Percentiles rank a stretch among this genome's conserved stretches.
Conservation (phyloP, 176 grass and related monocot species). For the Dactylis glomerata region DNA sequence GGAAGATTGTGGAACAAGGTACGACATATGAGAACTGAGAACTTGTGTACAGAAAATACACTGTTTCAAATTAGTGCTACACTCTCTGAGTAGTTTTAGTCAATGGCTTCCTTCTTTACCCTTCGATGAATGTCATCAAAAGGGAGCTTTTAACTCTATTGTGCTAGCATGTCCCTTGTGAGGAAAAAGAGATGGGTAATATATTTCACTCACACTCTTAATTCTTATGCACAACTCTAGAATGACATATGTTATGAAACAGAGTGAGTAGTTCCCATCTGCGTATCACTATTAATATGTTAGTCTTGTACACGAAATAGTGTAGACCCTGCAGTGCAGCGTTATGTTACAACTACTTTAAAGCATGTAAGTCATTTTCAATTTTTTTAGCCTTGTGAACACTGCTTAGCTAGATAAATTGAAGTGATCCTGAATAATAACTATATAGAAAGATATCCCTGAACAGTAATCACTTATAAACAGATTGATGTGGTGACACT, state of each 20-base stretch:
- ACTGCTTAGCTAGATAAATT: neutral
- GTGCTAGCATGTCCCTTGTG: neutral
- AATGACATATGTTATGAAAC: neutral
- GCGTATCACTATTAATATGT: neutral
- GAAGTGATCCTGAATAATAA: neutral
- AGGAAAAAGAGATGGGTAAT: neutral
- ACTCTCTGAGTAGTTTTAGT: neutral
- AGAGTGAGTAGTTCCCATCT: neutral
- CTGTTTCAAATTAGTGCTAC: neutral
- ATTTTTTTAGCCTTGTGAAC: neutral
- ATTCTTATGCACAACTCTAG: neutral
- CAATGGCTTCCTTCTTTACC: neutral
- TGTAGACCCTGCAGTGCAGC: neutral
- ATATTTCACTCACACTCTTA: neutral
- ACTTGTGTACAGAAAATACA: neutral
- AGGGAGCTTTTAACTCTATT: neutral
- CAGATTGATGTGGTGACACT: neutral
- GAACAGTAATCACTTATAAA: neutral
- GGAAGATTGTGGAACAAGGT: constrained; percentile 61
- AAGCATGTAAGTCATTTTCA: neutral
- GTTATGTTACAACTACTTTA: neutral
- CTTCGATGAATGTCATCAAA: neutral
- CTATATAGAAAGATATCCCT: neutral
- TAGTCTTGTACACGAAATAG: neutral
- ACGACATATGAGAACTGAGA: neutral